Percentiles rank a stretch among this genome's conserved stretches.
phyloP scores from a whole-genome alignment of 768 basidiomycete species.

The Tremella mesenterica region DNA sequence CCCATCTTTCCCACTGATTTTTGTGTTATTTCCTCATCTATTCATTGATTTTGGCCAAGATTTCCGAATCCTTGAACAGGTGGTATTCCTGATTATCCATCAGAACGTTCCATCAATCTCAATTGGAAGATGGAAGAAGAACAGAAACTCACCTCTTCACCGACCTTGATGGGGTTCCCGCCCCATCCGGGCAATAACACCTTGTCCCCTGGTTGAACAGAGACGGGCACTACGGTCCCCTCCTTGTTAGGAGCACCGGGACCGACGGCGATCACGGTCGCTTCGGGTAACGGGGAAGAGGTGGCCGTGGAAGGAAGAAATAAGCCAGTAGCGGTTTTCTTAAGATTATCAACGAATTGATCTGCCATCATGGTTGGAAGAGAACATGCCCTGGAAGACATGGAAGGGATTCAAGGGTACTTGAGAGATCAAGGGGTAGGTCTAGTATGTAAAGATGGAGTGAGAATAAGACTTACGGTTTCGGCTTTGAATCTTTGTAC shows the following conservation, averaged over 20 bases:
- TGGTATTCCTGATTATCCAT: conserved; percentile 65
- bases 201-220: conserved; percentile 79
- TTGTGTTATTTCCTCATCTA: too few species aligned
- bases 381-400: too few species aligned
- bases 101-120: background rate
- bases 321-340: conserved; percentile 98
- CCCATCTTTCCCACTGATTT: too few species aligned
- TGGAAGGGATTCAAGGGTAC: too few species aligned
- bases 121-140: background rate
- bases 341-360: conserved; percentile 2
- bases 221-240: conserved; percentile 62
- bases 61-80: conserved; percentile 89
- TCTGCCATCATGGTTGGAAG: background rate
- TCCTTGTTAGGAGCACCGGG: conserved; percentile 87
- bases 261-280: conserved; percentile 89
- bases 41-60: conserved; percentile 92
- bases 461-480: conserved; percentile 55
- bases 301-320: conserved; percentile 90
- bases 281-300: conserved; percentile 80
- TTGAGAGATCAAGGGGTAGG: background rate
- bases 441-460: background rate
- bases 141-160: conserved; percentile 68
- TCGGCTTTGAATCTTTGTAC: conserved; percentile 97
- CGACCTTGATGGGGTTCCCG: conserved; percentile 88
- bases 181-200: conserved; percentile 95